Evolutionary conservation across 2,329 filamentous ascomycete species (phyloP).

Genomic region (Trichoderma sp.): DNA sequence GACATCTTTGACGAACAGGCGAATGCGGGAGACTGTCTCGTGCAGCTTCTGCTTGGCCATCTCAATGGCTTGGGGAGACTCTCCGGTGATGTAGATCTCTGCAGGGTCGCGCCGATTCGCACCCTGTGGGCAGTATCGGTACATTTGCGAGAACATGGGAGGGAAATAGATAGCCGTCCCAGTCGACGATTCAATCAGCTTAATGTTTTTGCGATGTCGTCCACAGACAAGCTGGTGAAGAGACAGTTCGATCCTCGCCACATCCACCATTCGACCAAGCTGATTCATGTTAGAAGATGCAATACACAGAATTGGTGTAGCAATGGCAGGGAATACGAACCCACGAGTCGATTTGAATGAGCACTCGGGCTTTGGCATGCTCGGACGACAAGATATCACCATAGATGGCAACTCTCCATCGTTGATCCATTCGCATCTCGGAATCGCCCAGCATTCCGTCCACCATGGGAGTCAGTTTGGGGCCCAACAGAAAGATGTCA

Average conservation of each 20-base stretch:
- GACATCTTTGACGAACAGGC: slow-evolving; percentile 88
- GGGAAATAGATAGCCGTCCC: slow-evolving; percentile 98
- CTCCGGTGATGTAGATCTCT: slow-evolving; percentile 93
- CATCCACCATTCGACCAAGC: slow-evolving; percentile 74
- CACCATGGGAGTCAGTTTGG: slow-evolving; percentile 78
- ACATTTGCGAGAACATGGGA: slow-evolving; percentile 86
- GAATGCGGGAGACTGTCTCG: slow-evolving; percentile 76
- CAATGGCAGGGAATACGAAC: slow-evolving; percentile 44
- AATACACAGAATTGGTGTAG: background rate
- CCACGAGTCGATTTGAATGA: slow-evolving; percentile 97
- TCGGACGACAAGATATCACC: slow-evolving; percentile 94
- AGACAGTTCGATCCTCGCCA: slow-evolving; percentile 77
- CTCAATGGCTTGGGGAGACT: slow-evolving; percentile 78
- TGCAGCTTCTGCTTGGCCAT: slow-evolving; percentile 88
- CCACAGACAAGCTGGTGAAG: slow-evolving; percentile 92
- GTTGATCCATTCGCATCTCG: slow-evolving; percentile 81
- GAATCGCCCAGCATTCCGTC: slow-evolving; percentile 73
- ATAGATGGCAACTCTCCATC: slow-evolving; percentile 90
- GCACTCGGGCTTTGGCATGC: slow-evolving; percentile 90
- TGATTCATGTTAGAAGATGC: slow-evolving; percentile 34
- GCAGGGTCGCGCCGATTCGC: slow-evolving; percentile 79
- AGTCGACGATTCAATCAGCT: slow-evolving; percentile 91
- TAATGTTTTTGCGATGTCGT: slow-evolving; percentile 94
- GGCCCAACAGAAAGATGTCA: slow-evolving; percentile 92
- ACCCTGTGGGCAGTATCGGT: slow-evolving; percentile 81